These are phyloP conservation scores for Pyrrhoderma noxium DNA, from an alignment of 1,284 basidiomycete species.

Conservation along the genomic window DNA sequence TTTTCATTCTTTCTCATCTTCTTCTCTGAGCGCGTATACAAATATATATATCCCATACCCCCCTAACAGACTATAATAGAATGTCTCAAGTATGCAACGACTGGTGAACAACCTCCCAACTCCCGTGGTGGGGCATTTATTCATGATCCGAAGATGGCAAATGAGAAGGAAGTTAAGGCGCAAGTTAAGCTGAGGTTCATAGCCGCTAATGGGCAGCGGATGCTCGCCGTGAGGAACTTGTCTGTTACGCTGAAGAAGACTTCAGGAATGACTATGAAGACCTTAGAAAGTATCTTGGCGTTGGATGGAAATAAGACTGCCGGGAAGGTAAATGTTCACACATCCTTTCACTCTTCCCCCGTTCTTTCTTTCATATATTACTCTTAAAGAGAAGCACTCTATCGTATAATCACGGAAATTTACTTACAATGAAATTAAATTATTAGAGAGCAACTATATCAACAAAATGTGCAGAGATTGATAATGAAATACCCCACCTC, in stretches of 20 bases:
- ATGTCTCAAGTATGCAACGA: conserved; percentile 98
- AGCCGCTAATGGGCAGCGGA: conserved; percentile 80
- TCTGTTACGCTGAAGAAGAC: conserved; percentile 93
- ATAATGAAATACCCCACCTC: conserved; percentile 84
- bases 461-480: conserved; percentile 95
- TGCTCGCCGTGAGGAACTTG: conserved; percentile 91
- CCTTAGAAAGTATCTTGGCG: conserved; percentile 87
- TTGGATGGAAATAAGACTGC: conserved; percentile 61
- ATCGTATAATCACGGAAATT: too few species aligned
- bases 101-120: conserved; percentile 96
- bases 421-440: background rate
- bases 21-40: background rate
- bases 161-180: conserved; percentile 97
- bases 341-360: too few species aligned
- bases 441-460: conserved; percentile 79
- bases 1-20: background rate
- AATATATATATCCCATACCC: too few species aligned
- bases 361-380: too few species aligned
- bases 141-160: conserved; percentile 98
- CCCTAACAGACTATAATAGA: conserved; percentile 52
- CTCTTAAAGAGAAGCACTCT: too few species aligned
- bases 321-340: conserved; percentile 55
- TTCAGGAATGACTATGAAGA: conserved; percentile 90
- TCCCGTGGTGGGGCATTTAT: conserved; percentile 97
- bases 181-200: conserved; percentile 93